Evolutionary conservation across 2,329 filamentous ascomycete genomes (phyloP), one percentile per base, ranked within the genome.

Genomic region (Botrytis fragariae): DNA sequence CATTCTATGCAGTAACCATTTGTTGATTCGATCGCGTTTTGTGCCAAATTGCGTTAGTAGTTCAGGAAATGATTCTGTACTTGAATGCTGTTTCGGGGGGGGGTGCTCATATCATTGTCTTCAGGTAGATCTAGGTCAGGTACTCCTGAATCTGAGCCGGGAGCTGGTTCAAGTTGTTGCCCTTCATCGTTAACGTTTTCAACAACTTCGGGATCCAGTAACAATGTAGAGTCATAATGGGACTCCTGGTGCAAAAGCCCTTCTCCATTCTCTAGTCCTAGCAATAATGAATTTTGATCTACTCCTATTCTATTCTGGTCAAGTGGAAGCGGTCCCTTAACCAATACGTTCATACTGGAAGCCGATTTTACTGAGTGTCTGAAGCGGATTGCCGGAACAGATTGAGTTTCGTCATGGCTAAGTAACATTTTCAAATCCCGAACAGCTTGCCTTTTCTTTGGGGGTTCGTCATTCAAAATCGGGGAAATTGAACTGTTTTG

Each of bases 11-110:
- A 75, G 37, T 20, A 79, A 42, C 77, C 78, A 79, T 63, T 77
- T 77, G 57, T 76, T 77, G 44, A 79, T 74, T 35, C 77, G 74
- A 32, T 76, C 74, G 44, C 78, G 75, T 42, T 57, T 71, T 12
- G 78, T 75, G 16, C 63, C 71, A 61, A 78, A 79, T n/a, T 77
- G 69, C 16, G 73, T 76, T 29, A 76, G 45, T 3, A 78, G 48
- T 20, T 74, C 42, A 20, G 71, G 63, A 74, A 77, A 76, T 2
- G 75, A 63, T 44, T 76, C 73, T 51, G 72, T 68, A 37, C 72
- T 72, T 25, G 65, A 25, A 69, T 74, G 63, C n/a, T 25, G 45
- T 29, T 54, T 35, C 18, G 48, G 20, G 12, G 3, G 29, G 22
- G 5, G 25, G 44, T 72, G 70, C 6, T 25, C 20, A 57, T 18